These are phyloP conservation scores for Yamadazyma insecticola DNA, from an alignment of 805 yeast genomes.

Conservation along the genomic window DNA sequence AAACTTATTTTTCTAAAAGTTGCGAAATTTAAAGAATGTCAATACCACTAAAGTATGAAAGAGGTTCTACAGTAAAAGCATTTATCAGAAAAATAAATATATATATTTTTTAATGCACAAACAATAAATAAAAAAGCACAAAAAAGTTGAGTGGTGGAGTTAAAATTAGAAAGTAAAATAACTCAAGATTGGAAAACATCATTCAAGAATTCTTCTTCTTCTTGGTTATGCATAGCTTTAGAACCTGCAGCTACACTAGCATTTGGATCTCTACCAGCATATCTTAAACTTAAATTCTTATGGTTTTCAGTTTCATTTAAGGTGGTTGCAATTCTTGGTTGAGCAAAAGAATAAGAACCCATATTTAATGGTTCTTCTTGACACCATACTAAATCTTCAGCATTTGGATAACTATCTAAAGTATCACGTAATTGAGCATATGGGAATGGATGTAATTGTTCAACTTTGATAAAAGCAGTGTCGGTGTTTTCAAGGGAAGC, in stretches of 20 bases:
- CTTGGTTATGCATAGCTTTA: slow-evolving; percentile 79
- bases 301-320: slow-evolving; percentile 71
- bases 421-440: slow-evolving; percentile 87
- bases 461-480: slow-evolving; percentile 85
- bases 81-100: too few species aligned
- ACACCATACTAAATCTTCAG: slow-evolving; percentile 90
- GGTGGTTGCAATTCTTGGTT: slow-evolving; percentile 79
- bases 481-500: slow-evolving; percentile 67
- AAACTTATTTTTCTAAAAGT: too few species aligned
- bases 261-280: slow-evolving; percentile 97
- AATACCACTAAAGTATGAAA: too few species aligned
- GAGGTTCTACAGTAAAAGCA: too few species aligned
- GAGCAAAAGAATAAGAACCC: slow-evolving; percentile 79
- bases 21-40: too few species aligned
- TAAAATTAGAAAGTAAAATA: too few species aligned
- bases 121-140: too few species aligned
- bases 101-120: too few species aligned
- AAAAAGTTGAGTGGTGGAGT: too few species aligned
- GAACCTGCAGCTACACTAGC: slow-evolving; percentile 98
- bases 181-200: slow-evolving; percentile 69
- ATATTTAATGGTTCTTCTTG: slow-evolving; percentile 99
- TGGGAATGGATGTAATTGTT: slow-evolving; percentile 99
- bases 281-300: slow-evolving; percentile 59
- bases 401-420: slow-evolving; percentile 71
- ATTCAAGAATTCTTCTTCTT: slow-evolving; percentile 81